A percentile compares a stretch with the other conserved stretches of the same genome.
Evolutionary conservation across 805 yeast genomes (phyloP).

Genomic region (Kodamaea jinghongensis): DNA sequence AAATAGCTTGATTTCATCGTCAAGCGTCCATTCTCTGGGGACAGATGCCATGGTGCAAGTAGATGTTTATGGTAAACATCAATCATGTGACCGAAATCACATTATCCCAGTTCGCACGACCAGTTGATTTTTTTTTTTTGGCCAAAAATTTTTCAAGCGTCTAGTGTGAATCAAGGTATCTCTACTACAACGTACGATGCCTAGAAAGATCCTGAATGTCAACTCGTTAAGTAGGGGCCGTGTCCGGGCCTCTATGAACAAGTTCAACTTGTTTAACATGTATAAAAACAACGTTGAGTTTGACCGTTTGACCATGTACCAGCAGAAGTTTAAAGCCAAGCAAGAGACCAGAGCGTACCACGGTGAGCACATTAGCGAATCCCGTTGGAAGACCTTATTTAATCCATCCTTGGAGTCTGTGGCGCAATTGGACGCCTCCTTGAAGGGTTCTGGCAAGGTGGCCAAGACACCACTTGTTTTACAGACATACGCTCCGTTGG

Average conservation of each 20-base stretch:
- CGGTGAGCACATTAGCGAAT: constrained; percentile 89
- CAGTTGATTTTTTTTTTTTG: constrained; percentile 46
- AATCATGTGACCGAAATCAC: constrained; percentile 2
- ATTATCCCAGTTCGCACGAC: neutral
- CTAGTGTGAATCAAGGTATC: neutral
- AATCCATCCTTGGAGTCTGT: constrained; percentile 74
- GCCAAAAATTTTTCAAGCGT: constrained; percentile 7
- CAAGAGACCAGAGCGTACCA: constrained; percentile 92
- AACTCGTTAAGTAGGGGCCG: constrained; percentile 64
- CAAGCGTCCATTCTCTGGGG: constrained; percentile 48
- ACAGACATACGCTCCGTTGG: constrained; percentile 87
- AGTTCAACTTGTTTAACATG: constrained; percentile 83
- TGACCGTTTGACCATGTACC: constrained; percentile 69
- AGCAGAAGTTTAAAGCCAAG: constrained; percentile 90
- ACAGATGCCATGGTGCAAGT: neutral
- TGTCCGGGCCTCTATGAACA: constrained; percentile 88
- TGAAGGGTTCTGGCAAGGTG: constrained; percentile 51
- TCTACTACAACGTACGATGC: constrained; percentile 37
- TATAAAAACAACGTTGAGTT: constrained; percentile 65
- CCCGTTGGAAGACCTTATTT: constrained; percentile 73
- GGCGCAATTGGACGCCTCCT: constrained; percentile 82
- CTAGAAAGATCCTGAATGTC: constrained; percentile 57
- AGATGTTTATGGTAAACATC: neutral
- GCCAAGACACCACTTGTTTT: constrained; percentile 75
- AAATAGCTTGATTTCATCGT: constrained; percentile 61